Evolutionary conservation across 805 yeast genomes (phyloP).

Genomic region (Myxozyma lipomycoides): DNA sequence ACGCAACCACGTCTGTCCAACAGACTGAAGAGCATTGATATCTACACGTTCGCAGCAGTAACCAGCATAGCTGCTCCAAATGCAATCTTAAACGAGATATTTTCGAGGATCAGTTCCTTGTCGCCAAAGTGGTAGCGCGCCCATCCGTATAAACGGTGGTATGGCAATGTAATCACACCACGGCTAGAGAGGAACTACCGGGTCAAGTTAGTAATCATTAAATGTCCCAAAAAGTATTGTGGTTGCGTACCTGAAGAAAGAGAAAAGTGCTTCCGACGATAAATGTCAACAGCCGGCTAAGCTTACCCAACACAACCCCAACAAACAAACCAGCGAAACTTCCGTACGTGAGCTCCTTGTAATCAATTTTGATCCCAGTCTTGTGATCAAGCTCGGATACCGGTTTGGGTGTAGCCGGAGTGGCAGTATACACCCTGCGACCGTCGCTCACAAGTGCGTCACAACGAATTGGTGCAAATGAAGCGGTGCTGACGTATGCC

Average conservation of each 20-base stretch:
- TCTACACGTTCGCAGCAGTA: slow-evolving; percentile 47
- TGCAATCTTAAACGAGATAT: slow-evolving; percentile 54
- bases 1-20: no score
- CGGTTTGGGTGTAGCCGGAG: neutral
- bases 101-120: slow-evolving; percentile 47
- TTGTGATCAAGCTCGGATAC: neutral
- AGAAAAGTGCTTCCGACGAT: slow-evolving; percentile 43
- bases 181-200: slow-evolving; percentile 47
- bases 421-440: neutral
- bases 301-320: slow-evolving; percentile 53
- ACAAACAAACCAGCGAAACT: slow-evolving; percentile 51
- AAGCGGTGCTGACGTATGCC: neutral
- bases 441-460: neutral
- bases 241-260: slow-evolving; percentile 25
- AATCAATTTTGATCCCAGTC: slow-evolving; percentile 39
- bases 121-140: slow-evolving; percentile 42
- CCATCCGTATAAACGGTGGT: slow-evolving; percentile 34
- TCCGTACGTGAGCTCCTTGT: slow-evolving; percentile 55
- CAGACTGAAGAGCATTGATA: no score
- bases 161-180: slow-evolving; percentile 44
- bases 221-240: no score
- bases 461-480: neutral
- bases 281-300: slow-evolving; percentile 50
- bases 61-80: slow-evolving; percentile 50
- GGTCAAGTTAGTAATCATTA: neutral